These are phyloP conservation scores for Rhytidhysteron rufulum DNA, from an alignment of 2,329 filamentous ascomycete species.

Conservation along the genomic window DNA sequence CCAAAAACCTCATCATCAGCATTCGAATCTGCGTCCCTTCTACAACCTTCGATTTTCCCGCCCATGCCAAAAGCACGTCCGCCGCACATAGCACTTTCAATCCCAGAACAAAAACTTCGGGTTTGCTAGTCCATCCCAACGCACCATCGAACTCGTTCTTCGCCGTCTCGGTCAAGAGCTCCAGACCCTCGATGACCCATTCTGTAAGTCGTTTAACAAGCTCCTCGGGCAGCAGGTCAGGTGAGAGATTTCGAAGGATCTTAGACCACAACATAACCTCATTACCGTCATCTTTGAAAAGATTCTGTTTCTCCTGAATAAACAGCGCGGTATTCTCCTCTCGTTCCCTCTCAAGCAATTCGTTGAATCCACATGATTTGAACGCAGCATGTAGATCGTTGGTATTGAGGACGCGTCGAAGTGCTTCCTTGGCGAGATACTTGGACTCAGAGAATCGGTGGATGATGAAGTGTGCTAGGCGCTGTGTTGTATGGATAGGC, in stretches of 20 bases:
- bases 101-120: constrained; percentile 63
- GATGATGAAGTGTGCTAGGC: constrained; percentile 31
- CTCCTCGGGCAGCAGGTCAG: constrained; percentile 16
- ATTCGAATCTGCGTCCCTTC: constrained; percentile 19
- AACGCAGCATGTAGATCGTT: constrained; percentile 2
- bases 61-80: constrained; percentile 35
- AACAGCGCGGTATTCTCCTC: constrained; percentile 68
- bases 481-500: constrained; percentile 47
- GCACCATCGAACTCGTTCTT: constrained; percentile 54
- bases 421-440: constrained; percentile 30
- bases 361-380: constrained; percentile 10
- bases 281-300: constrained; percentile 80
- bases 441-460: constrained; percentile 29
- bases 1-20: constrained; percentile 22
- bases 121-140: constrained; percentile 68
- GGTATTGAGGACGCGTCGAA: constrained; percentile 38
- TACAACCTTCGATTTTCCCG: constrained; percentile 9
- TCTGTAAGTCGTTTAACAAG: constrained; percentile 14
- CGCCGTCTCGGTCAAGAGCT: constrained; percentile 36
- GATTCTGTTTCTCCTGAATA: constrained; percentile 84
- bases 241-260: constrained; percentile 40
- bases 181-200: constrained; percentile 54
- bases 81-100: constrained; percentile 41
- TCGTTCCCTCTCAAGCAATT: constrained; percentile 26
- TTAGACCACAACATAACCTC: constrained; percentile 68